phyloP scores from a whole-genome alignment of 139 green algal species.

The Mychonastes homosphaera region DNA sequence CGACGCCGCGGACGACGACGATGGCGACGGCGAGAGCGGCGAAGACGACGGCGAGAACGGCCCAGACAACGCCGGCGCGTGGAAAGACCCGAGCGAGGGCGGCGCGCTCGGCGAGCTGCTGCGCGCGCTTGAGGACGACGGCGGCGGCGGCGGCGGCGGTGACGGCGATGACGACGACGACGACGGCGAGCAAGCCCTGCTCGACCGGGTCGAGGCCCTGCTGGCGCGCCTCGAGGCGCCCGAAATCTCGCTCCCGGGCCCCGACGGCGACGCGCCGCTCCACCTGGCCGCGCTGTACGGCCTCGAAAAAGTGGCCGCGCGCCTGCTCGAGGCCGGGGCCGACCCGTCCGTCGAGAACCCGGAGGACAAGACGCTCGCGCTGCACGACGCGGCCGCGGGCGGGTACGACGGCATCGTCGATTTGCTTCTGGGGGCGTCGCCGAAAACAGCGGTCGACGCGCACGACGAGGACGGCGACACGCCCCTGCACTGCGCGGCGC shows the following conservation, averaged over 20 bases:
- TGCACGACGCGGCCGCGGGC: slow-evolving; percentile 44
- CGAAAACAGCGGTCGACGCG: too few relatives aligned
- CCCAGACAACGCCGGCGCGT: too few relatives aligned
- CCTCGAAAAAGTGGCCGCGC: slow-evolving; percentile 18
- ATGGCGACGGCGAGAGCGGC: too few relatives aligned
- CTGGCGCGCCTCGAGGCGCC: background rate
- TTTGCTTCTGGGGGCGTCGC: slow-evolving; percentile 17
- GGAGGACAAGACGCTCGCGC: slow-evolving; percentile 31
- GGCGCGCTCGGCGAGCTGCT: slow-evolving; percentile 10
- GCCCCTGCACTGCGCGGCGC: slow-evolving; percentile 39
- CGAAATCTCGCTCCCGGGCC: slow-evolving; percentile 19
- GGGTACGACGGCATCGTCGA: slow-evolving; percentile 33
- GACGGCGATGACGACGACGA: background rate
- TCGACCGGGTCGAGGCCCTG: background rate
- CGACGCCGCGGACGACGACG: slow-evolving; percentile 17
- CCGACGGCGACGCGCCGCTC: slow-evolving; percentile 42
- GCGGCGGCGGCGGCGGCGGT: background rate
- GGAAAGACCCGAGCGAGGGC: slow-evolving; percentile 18
- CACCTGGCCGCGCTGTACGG: slow-evolving; percentile 41
- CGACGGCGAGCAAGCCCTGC: background rate
- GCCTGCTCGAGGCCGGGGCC: slow-evolving; percentile 26
- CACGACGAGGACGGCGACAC: slow-evolving; percentile 39
- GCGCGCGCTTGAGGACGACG: background rate
- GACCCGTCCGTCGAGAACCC: slow-evolving; percentile 20
- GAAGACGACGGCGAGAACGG: too few relatives aligned